A percentile compares a stretch with the other conserved stretches of the same genome.
Evolutionary conservation across 2,329 filamentous ascomycete genomes (phyloP).

Genomic region (Microdochium bolleyi): DNA sequence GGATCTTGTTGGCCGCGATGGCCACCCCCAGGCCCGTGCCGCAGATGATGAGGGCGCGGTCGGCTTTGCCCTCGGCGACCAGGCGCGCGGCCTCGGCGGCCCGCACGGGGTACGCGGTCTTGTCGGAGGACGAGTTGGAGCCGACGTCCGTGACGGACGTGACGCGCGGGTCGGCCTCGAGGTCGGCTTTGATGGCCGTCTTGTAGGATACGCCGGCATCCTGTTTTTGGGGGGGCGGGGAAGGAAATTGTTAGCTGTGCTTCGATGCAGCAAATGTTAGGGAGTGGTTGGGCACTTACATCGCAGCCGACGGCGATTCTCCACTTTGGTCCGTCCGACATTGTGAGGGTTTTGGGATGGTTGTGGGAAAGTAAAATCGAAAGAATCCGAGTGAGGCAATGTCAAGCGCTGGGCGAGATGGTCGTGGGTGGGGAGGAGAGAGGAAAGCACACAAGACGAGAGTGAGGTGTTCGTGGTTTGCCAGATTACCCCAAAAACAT

Average conservation of each 20-base stretch:
- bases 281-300: slow-evolving; percentile 26
- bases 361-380: too few species aligned
- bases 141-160: slow-evolving; percentile 66
- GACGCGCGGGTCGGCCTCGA: slow-evolving; percentile 61
- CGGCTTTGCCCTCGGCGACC: slow-evolving; percentile 55
- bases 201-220: slow-evolving; percentile 76
- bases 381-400: too few species aligned
- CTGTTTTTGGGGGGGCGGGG: slow-evolving; percentile 16
- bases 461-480: too few species aligned
- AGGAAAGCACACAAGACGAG: too few species aligned
- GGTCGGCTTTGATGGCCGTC: slow-evolving; percentile 64
- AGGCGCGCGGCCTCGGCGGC: slow-evolving; percentile 64
- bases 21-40: slow-evolving; percentile 82
- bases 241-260: not conserved
- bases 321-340: slow-evolving; percentile 31
- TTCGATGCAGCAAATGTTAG: not conserved
- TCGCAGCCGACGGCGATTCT: slow-evolving; percentile 46
- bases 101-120: slow-evolving; percentile 74
- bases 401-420: too few species aligned
- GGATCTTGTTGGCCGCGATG: slow-evolving; percentile 83
- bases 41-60: slow-evolving; percentile 76
- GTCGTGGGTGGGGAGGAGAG: too few species aligned
- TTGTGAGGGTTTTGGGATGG: not conserved
- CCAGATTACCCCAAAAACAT: too few species aligned
- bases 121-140: slow-evolving; percentile 56